Evolutionary conservation across 495 filamentous ascomycete genomes (phyloP), one percentile per base, ranked within the genome.

Genomic region (Lasiosphaeris hirsuta): DNA sequence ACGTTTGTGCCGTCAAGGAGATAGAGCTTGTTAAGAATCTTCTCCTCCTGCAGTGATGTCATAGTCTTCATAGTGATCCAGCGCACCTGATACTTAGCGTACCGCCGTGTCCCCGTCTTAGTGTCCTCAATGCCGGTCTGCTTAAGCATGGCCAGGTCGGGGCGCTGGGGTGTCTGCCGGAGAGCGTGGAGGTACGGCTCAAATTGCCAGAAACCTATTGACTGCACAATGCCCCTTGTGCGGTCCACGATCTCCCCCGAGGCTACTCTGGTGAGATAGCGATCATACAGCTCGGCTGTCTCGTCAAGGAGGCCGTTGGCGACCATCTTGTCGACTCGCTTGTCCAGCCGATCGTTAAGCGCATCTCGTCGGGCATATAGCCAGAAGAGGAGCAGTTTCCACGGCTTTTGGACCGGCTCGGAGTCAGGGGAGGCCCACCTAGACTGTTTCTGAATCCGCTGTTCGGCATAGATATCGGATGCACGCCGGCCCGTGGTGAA

Each of bases 131-230:
- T 54, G 2, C 69, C 72, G 0, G 60, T 57, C 14, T 69, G 61
- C 51, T 69, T 73, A 40, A 74, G 62, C 46, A 67, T 68, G 17
- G 46, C 50, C 23, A 84, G 74, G 40, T 71, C 60, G 19, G 71
- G 63, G 23, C 66, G 70, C 1, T 52, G 46, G 0, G 63, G 59
- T 1, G 62, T 73, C 9, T 74, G 58, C 40, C 72, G 60, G 23
- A 84, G 58, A 7, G 84, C 81, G 3, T 75, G 57, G 17, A 92
- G 75, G 58, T 89, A 96, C 0, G 81, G 77, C 49, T 87, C 77
- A 68, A 96, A 84, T 69, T 99, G 90, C 64, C 94, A 96, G 69
- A 90, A 96, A 0, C 95, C 95, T 62, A 99, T 97, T 10, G 92
- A 93, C 49, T 94, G 85, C 90, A 92, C 97, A 11, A 97, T 94